Percentiles rank a stretch among this genome's conserved stretches.
Conservation (phyloP, 2,329 filamentous ascomycete species). For the Macrophomina tecta region DNA sequence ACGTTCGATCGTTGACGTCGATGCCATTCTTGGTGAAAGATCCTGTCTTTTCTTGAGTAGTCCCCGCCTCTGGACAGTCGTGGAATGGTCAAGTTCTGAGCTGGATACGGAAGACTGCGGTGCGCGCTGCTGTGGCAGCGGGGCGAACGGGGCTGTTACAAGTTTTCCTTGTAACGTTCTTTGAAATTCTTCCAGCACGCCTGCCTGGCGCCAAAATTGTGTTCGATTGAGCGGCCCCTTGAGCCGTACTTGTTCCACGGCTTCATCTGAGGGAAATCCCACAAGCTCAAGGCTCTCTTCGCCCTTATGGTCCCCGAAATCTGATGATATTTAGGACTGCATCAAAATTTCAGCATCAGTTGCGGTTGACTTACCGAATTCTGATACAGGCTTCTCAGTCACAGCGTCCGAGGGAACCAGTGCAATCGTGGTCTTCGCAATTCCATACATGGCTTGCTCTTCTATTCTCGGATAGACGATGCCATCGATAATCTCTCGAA, state of each 20-base stretch:
- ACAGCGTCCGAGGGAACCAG: slow-evolving; percentile 50
- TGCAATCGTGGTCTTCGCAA: slow-evolving; percentile 52
- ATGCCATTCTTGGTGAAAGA: slow-evolving; percentile 10
- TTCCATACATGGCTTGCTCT: slow-evolving; percentile 47
- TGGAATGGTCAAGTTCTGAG: slow-evolving; percentile 3
- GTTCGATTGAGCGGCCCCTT: slow-evolving; percentile 48
- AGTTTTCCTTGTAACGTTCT: slow-evolving; percentile 41
- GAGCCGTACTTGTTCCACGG: slow-evolving; percentile 48
- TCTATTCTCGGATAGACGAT: slow-evolving; percentile 51
- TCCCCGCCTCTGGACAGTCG: slow-evolving; percentile 30
- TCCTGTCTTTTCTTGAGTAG: slow-evolving; percentile 36
- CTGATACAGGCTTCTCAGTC: slow-evolving; percentile 25
- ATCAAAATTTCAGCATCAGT: neutral
- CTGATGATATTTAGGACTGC: neutral
- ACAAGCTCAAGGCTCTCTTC: slow-evolving; percentile 42
- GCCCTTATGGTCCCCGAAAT: neutral
- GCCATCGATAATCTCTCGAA: slow-evolving; percentile 46
- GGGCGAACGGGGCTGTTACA: slow-evolving; percentile 22
- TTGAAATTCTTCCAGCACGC: slow-evolving; percentile 50
- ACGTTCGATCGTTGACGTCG: slow-evolving; percentile 35
- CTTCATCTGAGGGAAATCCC: slow-evolving; percentile 48
- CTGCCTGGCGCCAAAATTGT: slow-evolving; percentile 52
- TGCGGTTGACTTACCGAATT: slow-evolving; percentile 4
- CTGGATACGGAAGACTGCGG: slow-evolving; percentile 20
- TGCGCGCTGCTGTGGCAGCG: neutral